Percentiles rank a stretch among this genome's conserved stretches.
These are phyloP conservation scores for Penicillium fimorum DNA, from an alignment of 495 filamentous ascomycete species.

Conservation along the genomic window DNA sequence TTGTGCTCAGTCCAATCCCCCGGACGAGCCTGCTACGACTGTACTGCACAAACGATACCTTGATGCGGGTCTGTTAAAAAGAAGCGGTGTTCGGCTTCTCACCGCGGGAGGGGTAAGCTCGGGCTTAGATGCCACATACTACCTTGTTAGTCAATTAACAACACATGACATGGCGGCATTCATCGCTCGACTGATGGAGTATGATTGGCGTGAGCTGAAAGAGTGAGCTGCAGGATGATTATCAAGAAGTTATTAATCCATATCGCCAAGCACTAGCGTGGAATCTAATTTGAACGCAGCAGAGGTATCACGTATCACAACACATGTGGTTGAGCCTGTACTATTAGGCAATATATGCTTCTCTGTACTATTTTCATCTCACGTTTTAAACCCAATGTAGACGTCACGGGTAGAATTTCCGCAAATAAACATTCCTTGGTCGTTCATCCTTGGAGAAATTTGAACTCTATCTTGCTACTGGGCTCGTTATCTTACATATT, in stretches of 20 bases:
- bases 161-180: constrained; percentile 64
- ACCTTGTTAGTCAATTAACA: constrained; percentile 73
- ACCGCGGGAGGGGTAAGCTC: constrained; percentile 73
- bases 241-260: no score
- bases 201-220: constrained; percentile 66
- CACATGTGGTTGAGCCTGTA: background rate
- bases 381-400: background rate
- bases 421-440: background rate
- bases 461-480: background rate
- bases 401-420: background rate
- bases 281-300: background rate
- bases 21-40: constrained; percentile 57
- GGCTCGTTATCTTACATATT: background rate
- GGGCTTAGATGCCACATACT: constrained; percentile 75
- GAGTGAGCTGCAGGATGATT: constrained; percentile 29
- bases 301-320: no score
- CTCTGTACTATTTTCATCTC: background rate
- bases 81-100: constrained; percentile 70
- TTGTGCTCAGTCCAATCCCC: constrained; percentile 37
- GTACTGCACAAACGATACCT: constrained; percentile 77
- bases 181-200: constrained; percentile 66
- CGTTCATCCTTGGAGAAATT: background rate
- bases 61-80: constrained; percentile 60
- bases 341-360: background rate
- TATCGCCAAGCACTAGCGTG: background rate